A percentile compares a stretch with the other conserved stretches of the same genome.
These are phyloP conservation scores for Saprolegnia parasitica DNA, from an alignment of 352 stramenopile species.

Conservation along the genomic window DNA sequence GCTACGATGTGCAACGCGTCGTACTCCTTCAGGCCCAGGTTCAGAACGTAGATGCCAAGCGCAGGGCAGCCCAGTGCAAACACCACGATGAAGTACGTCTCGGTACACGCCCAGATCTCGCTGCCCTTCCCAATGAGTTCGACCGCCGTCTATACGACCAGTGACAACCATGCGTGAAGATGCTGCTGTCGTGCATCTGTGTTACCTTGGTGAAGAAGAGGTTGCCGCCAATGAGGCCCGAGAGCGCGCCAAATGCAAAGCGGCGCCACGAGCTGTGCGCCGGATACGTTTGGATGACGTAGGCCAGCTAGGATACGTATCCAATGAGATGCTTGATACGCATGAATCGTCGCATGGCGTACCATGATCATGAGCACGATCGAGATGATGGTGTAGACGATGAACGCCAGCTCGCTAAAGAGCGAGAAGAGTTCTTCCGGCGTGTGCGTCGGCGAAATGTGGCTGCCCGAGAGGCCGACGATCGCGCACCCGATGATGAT, in stretches of 20 bases:
- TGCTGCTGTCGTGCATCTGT: neutral
- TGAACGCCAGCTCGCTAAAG: conserved; percentile 65
- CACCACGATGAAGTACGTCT: conserved; percentile 74
- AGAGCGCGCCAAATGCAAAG: conserved; percentile 77
- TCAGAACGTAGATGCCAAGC: conserved; percentile 73
- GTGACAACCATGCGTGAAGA: neutral
- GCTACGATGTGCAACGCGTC: conserved; percentile 82
- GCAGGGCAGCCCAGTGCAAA: conserved; percentile 59
- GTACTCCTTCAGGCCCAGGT: conserved; percentile 73
- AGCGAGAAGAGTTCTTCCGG: conserved; percentile 75
- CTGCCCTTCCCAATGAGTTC: conserved; percentile 74
- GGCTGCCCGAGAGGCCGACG: conserved; percentile 74
- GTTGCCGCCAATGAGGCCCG: conserved; percentile 76
- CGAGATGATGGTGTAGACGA: conserved; percentile 57
- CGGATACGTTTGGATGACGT: conserved; percentile 60
- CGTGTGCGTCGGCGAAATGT: conserved; percentile 69
- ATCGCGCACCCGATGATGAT: conserved; percentile 72
- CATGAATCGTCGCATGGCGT: conserved; percentile 26
- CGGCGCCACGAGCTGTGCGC: conserved; percentile 63
- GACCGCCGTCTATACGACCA: conserved; percentile 52
- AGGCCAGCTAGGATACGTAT: conserved; percentile 47
- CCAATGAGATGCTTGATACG: neutral
- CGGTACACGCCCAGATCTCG: conserved; percentile 49
- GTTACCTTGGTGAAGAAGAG: conserved; percentile 81
- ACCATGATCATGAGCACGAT: conserved; percentile 41